Conservation (phyloP, 768 basidiomycete species). For the Asterophora parasitica region DNA sequence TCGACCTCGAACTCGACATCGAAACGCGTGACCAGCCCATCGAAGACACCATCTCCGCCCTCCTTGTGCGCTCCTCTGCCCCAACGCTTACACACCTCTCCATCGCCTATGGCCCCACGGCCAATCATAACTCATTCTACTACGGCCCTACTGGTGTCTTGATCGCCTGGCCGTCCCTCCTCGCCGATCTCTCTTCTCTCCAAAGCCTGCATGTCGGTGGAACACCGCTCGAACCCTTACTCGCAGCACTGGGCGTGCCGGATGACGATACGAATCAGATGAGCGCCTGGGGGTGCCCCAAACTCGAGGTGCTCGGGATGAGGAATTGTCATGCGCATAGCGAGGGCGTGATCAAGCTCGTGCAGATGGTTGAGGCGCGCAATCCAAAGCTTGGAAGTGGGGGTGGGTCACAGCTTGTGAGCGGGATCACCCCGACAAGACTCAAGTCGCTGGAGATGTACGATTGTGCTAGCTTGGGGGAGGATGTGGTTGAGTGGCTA, state of each 20-base stretch:
- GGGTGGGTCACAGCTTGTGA: conserved; percentile 28
- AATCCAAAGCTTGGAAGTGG: conserved; percentile 40
- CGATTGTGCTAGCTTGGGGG: conserved; percentile 61
- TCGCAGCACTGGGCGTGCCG: conserved; percentile 51
- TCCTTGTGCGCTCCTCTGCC: conserved; percentile 55
- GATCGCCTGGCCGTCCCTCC: conserved; percentile 59
- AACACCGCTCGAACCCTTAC: conserved; percentile 59
- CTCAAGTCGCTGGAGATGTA: conserved; percentile 58
- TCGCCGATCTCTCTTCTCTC: conserved; percentile 54
- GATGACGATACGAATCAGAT: conserved; percentile 47
- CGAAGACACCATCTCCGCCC: conserved; percentile 61
- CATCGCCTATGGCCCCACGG: conserved; percentile 49
- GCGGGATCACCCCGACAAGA: conserved; percentile 47
- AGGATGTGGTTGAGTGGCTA: conserved; percentile 69
- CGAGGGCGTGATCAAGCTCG: conserved; percentile 63
- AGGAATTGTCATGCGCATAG: conserved; percentile 60
- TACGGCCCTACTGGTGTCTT: conserved; percentile 55
- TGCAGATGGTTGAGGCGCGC: conserved; percentile 66
- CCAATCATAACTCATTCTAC: conserved; percentile 41
- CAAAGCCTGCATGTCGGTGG: conserved; percentile 60
- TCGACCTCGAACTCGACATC: conserved; percentile 61
- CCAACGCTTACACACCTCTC: conserved; percentile 57
- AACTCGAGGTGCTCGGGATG: conserved; percentile 54
- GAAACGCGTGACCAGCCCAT: conserved; percentile 65
- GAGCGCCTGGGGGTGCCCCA: conserved; percentile 59